These are phyloP conservation scores for Babesia ovis DNA, from an alignment of 169 alveolate genomes.

Conservation along the genomic window DNA sequence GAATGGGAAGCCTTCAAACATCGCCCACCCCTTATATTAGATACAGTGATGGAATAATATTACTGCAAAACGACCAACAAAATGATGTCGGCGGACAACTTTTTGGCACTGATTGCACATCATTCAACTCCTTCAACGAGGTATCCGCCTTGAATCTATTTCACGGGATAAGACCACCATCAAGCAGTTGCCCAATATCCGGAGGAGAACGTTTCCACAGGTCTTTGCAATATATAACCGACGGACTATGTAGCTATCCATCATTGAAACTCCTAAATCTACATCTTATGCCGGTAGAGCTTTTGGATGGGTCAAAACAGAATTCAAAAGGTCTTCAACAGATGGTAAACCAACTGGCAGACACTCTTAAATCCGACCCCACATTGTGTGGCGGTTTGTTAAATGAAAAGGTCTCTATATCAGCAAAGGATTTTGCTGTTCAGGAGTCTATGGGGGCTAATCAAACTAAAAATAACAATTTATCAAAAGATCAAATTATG, in stretches of 20 bases:
- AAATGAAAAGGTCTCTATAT: conserved; percentile 9
- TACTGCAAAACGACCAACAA: conserved; percentile 39
- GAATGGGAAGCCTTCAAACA: too few species aligned
- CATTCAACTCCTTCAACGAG: background rate
- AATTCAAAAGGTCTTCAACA: conserved; percentile 1
- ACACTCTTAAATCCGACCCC: conserved; percentile 12
- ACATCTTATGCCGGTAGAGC: conserved; percentile 11
- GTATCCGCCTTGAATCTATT: conserved; percentile 19
- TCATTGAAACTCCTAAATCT: conserved; percentile 22
- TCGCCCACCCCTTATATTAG: conserved; percentile 20
- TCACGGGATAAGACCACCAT: conserved; percentile 27
- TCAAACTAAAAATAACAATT: background rate
- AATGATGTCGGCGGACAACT: conserved; percentile 22
- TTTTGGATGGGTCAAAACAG: background rate
- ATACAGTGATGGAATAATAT: conserved; percentile 49
- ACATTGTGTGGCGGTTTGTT: background rate
- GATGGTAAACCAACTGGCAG: conserved; percentile 36
- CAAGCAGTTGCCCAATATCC: conserved; percentile 25
- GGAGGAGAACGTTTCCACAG: background rate
- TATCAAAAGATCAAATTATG: background rate
- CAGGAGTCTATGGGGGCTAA: background rate
- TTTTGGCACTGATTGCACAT: conserved; percentile 36
- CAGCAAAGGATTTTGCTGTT: background rate
- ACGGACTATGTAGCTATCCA: conserved; percentile 38
- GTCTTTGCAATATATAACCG: conserved; percentile 16